Percentiles rank a stretch among this genome's conserved stretches.
These are phyloP conservation scores for Leccinum fallax DNA, from an alignment of 1,284 basidiomycete species.

Conservation along the genomic window DNA sequence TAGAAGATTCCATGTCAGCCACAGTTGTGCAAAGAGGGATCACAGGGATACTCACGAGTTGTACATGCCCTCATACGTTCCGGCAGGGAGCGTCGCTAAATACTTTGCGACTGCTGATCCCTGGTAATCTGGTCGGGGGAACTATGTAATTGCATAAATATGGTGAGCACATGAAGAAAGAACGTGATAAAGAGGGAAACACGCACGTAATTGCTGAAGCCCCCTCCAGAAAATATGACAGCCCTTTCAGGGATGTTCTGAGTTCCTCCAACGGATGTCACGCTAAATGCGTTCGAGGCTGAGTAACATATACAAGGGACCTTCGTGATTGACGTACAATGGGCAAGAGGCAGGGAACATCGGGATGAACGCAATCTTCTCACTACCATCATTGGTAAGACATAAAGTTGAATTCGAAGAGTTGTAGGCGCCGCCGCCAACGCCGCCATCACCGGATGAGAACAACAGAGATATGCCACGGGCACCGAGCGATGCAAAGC, in stretches of 20 bases:
- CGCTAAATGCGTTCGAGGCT: conserved; percentile 32
- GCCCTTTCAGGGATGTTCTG: conserved; percentile 57
- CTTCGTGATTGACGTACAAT: conserved; percentile 30
- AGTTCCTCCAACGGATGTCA: conserved; percentile 66
- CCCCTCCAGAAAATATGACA: conserved; percentile 63
- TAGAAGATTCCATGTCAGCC: conserved; percentile 7
- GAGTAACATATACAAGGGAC: conserved; percentile 5
- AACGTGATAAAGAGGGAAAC: background rate
- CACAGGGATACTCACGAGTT: conserved; percentile 45
- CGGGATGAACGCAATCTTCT: conserved; percentile 58
- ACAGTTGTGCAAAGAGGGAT: background rate
- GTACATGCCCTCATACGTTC: conserved; percentile 57
- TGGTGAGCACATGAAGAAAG: background rate
- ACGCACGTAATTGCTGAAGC: conserved; percentile 49
- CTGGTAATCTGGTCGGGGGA: conserved; percentile 25
- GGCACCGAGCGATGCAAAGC: conserved; percentile 60
- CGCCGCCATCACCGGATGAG: conserved; percentile 70
- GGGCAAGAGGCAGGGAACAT: conserved; percentile 54
- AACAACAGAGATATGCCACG: conserved; percentile 66
- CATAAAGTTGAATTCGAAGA: conserved; percentile 52
- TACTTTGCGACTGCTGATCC: conserved; percentile 30
- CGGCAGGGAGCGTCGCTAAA: conserved; percentile 47
- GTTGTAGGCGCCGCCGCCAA: conserved; percentile 53
- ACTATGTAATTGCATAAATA: conserved; percentile 13
- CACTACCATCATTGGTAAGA: conserved; percentile 59